A percentile compares a stretch with the other conserved stretches of the same genome.
Evolutionary conservation across 2,329 filamentous ascomycete genomes (phyloP).

Genomic region (Chaetoscypha palmicola): DNA sequence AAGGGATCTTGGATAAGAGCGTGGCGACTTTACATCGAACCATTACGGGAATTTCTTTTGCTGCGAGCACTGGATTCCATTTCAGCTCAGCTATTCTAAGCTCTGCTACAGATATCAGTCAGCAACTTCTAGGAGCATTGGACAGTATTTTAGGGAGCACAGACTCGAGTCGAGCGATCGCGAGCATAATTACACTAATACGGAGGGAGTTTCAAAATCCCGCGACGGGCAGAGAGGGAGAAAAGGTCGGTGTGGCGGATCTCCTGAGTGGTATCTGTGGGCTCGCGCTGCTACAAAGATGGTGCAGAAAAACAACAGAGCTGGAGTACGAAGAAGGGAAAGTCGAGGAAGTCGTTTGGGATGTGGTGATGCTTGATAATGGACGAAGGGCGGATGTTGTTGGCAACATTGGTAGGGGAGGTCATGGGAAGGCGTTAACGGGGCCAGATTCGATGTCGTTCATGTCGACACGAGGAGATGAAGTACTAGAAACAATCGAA

Average conservation of each 20-base stretch:
- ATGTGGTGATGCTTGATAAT: conserved; percentile 56
- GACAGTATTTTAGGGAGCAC: conserved; percentile 62
- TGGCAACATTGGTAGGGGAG: conserved; percentile 22
- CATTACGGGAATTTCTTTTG: conserved; percentile 53
- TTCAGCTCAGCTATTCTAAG: conserved; percentile 49
- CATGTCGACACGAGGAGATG: conserved; percentile 22
- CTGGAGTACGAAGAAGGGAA: conserved; percentile 41
- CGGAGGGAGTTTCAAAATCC: conserved; percentile 59
- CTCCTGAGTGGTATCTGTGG: conserved; percentile 54
- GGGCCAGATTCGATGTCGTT: conserved; percentile 32
- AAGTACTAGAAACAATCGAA: conserved; percentile 34
- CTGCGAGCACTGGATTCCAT: conserved; percentile 54
- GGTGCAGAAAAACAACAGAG: conserved; percentile 45
- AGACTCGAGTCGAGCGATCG: conserved; percentile 61
- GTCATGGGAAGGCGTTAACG: conserved; percentile 27
- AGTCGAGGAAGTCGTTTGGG: conserved; percentile 56
- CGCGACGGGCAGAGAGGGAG: conserved; percentile 50
- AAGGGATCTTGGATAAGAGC: conserved; percentile 49
- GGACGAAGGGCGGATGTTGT: conserved; percentile 51
- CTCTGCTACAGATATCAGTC: conserved; percentile 48
- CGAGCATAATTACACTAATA: conserved; percentile 58
- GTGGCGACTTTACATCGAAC: conserved; percentile 50
- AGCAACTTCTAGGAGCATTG: conserved; percentile 50
- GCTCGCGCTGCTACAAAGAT: conserved; percentile 54
- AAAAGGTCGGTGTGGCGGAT: conserved; percentile 53